phyloP scores from a whole-genome alignment of 495 filamentous ascomycete species.

The Aspergillus egyptiacus region DNA sequence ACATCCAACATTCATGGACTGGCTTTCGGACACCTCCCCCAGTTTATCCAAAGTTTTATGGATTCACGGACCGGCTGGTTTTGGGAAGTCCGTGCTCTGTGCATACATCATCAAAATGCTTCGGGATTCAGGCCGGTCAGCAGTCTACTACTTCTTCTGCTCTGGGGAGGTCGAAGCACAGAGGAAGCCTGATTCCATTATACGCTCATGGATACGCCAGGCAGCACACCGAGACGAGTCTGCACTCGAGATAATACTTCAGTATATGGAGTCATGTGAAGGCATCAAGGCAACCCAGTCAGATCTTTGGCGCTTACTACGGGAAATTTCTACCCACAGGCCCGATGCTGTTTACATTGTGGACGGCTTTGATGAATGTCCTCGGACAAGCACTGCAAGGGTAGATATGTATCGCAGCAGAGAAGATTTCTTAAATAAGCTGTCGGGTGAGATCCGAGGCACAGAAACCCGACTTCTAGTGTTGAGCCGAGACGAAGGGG shows the following conservation, averaged over 20 bases:
- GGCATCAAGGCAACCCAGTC: not conserved
- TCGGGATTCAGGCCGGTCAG: not conserved
- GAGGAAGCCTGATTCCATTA: not conserved
- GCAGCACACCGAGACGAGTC: not conserved
- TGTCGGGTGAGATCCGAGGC: no score
- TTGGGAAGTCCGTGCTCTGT: conserved; percentile 1
- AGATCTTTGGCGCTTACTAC: not conserved
- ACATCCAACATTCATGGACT: not conserved
- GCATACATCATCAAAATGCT: not conserved
- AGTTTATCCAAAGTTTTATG: not conserved
- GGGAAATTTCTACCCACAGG: not conserved
- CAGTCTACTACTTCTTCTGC: not conserved
- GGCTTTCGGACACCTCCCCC: not conserved
- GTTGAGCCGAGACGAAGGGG: not conserved
- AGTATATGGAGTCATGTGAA: not conserved
- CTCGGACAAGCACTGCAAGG: not conserved
- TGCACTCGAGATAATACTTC: not conserved
- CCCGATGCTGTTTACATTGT: not conserved
- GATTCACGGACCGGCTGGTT: not conserved
- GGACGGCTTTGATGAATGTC: not conserved
- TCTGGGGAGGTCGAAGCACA: not conserved
- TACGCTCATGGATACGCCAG: not conserved
- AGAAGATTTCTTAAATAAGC: not conserved
- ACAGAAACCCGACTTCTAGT: not conserved
- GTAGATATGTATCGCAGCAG: not conserved